phyloP scores from a whole-genome alignment of 805 yeast species.

The Grigorovia transvaalensis region DNA sequence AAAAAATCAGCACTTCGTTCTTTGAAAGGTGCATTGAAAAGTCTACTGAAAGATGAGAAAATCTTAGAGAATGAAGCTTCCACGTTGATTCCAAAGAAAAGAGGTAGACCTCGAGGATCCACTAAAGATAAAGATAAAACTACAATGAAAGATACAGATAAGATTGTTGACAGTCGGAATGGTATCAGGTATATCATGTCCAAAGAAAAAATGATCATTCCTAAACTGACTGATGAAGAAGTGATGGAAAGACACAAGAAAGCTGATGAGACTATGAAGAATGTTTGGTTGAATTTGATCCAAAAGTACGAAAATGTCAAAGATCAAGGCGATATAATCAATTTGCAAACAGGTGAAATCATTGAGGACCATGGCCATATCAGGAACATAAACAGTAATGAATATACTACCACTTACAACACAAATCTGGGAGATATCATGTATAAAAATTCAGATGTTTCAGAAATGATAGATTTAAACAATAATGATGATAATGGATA shows the following conservation, averaged over 20 bases:
- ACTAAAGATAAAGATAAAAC: not conserved
- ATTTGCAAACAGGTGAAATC: slow-evolving; percentile 52
- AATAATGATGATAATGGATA: not conserved
- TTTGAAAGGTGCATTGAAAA: slow-evolving; percentile 11
- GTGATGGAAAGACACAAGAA: slow-evolving; percentile 25
- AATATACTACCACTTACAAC: slow-evolving; percentile 13
- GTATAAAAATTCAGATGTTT: not conserved
- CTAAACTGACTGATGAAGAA: slow-evolving; percentile 26
- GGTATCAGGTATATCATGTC: slow-evolving; percentile 24
- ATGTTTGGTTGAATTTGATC: slow-evolving; percentile 43
- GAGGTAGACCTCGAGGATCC: not conserved
- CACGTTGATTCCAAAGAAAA: not conserved
- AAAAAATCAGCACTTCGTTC: not conserved
- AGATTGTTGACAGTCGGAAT: not conserved
- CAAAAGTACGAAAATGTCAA: slow-evolving; percentile 41
- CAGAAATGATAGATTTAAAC: not conserved
- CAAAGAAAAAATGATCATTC: slow-evolving; percentile 24
- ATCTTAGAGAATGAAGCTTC: not conserved
- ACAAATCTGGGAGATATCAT: slow-evolving; percentile 12
- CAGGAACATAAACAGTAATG: slow-evolving; percentile 30
- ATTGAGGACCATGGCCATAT: slow-evolving; percentile 63
- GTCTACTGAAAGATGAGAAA: slow-evolving; percentile 10
- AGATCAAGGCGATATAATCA: slow-evolving; percentile 54
- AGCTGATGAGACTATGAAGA: slow-evolving; percentile 29
- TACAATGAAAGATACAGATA: not conserved